phyloP scores from a whole-genome alignment of 2,329 filamentous ascomycete species.

The Aspergillus hortae region DNA sequence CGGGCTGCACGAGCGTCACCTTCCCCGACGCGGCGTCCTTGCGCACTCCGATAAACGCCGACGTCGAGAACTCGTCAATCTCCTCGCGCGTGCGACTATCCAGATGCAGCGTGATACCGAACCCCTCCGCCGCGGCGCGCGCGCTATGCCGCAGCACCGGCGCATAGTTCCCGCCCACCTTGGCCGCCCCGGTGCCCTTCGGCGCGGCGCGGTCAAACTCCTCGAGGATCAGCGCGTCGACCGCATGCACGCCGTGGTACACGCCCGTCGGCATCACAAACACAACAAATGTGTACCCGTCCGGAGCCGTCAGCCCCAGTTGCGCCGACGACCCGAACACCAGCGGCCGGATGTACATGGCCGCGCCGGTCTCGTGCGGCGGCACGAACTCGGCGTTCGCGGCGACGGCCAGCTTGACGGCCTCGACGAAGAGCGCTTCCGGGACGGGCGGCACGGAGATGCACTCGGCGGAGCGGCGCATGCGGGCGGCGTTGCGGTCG shows the following conservation, averaged over 20 bases:
- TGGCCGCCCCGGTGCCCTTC: constrained; percentile 83
- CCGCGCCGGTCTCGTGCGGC: constrained; percentile 80
- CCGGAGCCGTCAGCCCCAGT: constrained; percentile 78
- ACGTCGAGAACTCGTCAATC: constrained; percentile 94
- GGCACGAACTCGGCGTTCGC: constrained; percentile 90
- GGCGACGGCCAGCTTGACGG: constrained; percentile 75
- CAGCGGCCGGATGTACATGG: constrained; percentile 88
- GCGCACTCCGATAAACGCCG: constrained; percentile 81
- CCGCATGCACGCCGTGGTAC: constrained; percentile 85
- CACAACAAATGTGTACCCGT: constrained; percentile 88
- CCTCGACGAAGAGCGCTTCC: constrained; percentile 68
- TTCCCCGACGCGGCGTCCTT: constrained; percentile 51
- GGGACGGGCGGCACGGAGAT: constrained; percentile 82
- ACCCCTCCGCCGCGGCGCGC: constrained; percentile 72
- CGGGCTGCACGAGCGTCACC: constrained; percentile 77
- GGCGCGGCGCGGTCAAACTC: constrained; percentile 94
- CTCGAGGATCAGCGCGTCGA: constrained; percentile 84
- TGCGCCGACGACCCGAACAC: constrained; percentile 86
- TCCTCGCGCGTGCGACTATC: constrained; percentile 80
- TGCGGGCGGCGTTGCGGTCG: constrained; percentile 74
- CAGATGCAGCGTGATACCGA: constrained; percentile 89
- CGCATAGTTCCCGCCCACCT: constrained; percentile 94
- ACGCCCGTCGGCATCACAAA: constrained; percentile 90
- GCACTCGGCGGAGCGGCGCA: constrained; percentile 79
- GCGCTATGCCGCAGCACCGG: constrained; percentile 87